These are phyloP conservation scores for Gossypium stocksii DNA, from an alignment of 345 rosid genomes.

Conservation along the genomic window DNA sequence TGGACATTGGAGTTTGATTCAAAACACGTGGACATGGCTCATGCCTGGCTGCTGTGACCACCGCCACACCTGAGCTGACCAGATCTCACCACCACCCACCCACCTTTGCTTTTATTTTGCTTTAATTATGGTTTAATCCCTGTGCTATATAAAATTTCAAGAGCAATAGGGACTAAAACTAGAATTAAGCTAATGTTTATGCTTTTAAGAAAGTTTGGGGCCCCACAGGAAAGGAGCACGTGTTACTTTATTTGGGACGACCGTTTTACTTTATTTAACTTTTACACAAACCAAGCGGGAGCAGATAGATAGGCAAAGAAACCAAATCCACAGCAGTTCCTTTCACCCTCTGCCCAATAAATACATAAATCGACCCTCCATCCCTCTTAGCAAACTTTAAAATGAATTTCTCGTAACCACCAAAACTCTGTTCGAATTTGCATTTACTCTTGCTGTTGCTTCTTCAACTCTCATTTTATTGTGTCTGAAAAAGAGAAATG, in stretches of 20 bases:
- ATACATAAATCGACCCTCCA: not conserved
- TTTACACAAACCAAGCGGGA: not conserved
- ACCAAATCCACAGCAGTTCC: not conserved
- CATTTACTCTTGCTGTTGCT: not conserved
- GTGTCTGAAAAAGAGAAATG: slow-evolving; percentile 29
- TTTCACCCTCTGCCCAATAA: not conserved
- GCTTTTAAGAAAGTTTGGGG: too few species aligned
- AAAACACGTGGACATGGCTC: not conserved
- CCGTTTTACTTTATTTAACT: not conserved
- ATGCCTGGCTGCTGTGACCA: not conserved
- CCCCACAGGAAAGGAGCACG: too few species aligned
- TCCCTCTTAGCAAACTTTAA: accelerated
- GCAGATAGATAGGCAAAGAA: not conserved
- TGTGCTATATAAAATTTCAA: too few species aligned
- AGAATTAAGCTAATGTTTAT: too few species aligned
- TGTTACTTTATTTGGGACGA: too few species aligned
- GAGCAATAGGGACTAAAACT: too few species aligned
- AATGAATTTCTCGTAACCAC: not conserved
- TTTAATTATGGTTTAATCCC: too few species aligned
- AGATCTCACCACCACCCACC: not conserved
- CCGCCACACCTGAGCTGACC: not conserved
- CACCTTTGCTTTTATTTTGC: not conserved
- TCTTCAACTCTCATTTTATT: not conserved
- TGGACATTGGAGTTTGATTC: not conserved
- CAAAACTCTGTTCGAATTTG: not conserved